Conservation (phyloP, 495 filamentous ascomycete species). For the Patellaria atrata region DNA sequence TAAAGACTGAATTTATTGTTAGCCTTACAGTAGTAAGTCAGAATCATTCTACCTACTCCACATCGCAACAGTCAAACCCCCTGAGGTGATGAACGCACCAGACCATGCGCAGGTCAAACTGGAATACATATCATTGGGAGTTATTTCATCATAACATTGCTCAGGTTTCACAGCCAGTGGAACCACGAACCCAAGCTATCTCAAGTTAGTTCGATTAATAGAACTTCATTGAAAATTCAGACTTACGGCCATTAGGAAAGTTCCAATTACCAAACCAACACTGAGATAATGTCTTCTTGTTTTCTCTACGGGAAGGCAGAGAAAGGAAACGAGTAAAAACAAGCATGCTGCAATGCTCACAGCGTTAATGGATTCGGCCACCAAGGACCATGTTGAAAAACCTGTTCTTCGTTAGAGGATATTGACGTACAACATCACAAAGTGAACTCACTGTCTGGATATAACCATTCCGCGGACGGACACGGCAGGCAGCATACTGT, state of each 20-base stretch:
- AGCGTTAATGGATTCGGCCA: conserved; percentile 69
- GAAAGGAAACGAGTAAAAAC: conserved; percentile 72
- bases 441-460: conserved; percentile 47
- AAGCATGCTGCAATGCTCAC: conserved; percentile 52
- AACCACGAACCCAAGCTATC: conserved; percentile 71
- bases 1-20: conserved; percentile 43
- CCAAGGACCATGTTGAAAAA: conserved; percentile 46
- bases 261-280: conserved; percentile 62
- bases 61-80: conserved; percentile 66
- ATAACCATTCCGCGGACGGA: conserved; percentile 70
- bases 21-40: background rate
- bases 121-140: conserved; percentile 82
- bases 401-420: conserved; percentile 28
- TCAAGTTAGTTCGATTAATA: conserved; percentile 15
- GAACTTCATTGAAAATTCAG: background rate
- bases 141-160: conserved; percentile 81
- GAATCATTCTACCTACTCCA: conserved; percentile 44
- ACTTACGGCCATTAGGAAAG: conserved; percentile 65
- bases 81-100: conserved; percentile 68
- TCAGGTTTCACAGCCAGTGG: conserved; percentile 67
- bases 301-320: conserved; percentile 71
- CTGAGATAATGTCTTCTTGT: conserved; percentile 88
- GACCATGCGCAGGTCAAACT: conserved; percentile 74
- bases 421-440: background rate
- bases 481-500: conserved; percentile 78